phyloP scores from a whole-genome alignment of 768 basidiomycete species.

The Amanita thiersii region DNA sequence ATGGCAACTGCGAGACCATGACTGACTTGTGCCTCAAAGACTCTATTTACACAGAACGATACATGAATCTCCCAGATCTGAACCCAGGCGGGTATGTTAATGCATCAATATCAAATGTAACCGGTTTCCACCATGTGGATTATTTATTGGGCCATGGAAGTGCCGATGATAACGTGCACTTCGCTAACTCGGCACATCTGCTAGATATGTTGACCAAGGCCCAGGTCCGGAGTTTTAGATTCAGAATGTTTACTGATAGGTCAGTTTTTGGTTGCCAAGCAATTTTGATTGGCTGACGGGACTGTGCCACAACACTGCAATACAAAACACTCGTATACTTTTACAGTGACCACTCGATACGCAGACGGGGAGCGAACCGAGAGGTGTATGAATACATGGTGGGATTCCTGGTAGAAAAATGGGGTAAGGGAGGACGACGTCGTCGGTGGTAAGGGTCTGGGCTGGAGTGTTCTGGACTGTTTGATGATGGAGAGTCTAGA shows the following conservation, averaged over 20 bases:
- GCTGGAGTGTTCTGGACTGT: constrained; percentile 6
- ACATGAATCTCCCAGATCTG: constrained; percentile 77
- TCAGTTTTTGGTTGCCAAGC: constrained; percentile 24
- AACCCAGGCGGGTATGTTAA: constrained; percentile 88
- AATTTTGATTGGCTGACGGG: constrained; percentile 14
- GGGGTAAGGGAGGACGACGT: constrained; percentile 75
- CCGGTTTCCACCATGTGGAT: constrained; percentile 73
- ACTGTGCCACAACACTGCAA: not conserved
- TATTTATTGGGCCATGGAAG: constrained; percentile 89
- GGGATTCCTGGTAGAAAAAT: constrained; percentile 80
- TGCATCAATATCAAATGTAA: constrained; percentile 82
- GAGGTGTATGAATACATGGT: constrained; percentile 88
- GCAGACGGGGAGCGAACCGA: constrained; percentile 63
- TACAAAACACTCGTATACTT: too few species aligned
- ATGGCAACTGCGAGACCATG: not conserved
- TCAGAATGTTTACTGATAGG: constrained; percentile 98
- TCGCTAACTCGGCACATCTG: constrained; percentile 81
- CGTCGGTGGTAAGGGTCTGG: constrained; percentile 41
- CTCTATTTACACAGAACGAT: constrained; percentile 95
- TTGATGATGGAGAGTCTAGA: constrained; percentile 7
- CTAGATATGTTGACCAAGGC: constrained; percentile 87
- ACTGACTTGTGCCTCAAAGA: constrained; percentile 35
- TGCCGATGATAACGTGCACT: constrained; percentile 97
- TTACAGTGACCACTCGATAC: constrained; percentile 73
- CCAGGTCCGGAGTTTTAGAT: constrained; percentile 66